Evolutionary conservation across 805 yeast species (phyloP).

Genomic region (Wickerhamomyces ciferrii): DNA sequence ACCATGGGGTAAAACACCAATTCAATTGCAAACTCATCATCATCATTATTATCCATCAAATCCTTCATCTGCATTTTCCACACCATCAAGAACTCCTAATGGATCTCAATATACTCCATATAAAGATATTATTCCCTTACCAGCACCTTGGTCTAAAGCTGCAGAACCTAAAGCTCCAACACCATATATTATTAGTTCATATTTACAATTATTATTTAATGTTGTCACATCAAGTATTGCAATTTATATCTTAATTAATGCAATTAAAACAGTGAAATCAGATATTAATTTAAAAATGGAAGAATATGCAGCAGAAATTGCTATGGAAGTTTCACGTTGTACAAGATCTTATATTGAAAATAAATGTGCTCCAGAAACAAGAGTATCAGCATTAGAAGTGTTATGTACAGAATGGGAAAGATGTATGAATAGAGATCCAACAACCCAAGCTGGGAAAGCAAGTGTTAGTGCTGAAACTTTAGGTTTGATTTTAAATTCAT

Average conservation of each 20-base stretch:
- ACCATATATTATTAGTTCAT: slow-evolving; percentile 56
- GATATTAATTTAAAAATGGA: slow-evolving; percentile 52
- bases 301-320: slow-evolving; percentile 38
- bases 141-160: slow-evolving; percentile 53
- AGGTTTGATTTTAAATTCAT: slow-evolving; percentile 55
- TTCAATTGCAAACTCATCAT: slow-evolving; percentile 34
- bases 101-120: background rate
- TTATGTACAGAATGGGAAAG: slow-evolving; percentile 58
- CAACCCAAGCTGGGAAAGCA: slow-evolving; percentile 40
- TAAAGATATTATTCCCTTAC: slow-evolving; percentile 28
- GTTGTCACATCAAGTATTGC: slow-evolving; percentile 39
- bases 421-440: slow-evolving; percentile 57
- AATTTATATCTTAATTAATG: slow-evolving; percentile 35
- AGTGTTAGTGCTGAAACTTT: slow-evolving; percentile 56
- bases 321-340: slow-evolving; percentile 51
- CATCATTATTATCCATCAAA: slow-evolving; percentile 34
- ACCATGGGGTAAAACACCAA: slow-evolving; percentile 14
- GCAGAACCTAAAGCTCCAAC: slow-evolving; percentile 46
- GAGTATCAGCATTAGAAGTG: slow-evolving; percentile 53
- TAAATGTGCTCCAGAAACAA: slow-evolving; percentile 47
- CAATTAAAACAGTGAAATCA: slow-evolving; percentile 41
- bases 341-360: slow-evolving; percentile 46
- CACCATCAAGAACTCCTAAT: background rate
- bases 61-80: background rate
- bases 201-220: slow-evolving; percentile 53